Base-by-base conservation (phyloP, 306 rosid species). In the Alnus rubra region DNA sequence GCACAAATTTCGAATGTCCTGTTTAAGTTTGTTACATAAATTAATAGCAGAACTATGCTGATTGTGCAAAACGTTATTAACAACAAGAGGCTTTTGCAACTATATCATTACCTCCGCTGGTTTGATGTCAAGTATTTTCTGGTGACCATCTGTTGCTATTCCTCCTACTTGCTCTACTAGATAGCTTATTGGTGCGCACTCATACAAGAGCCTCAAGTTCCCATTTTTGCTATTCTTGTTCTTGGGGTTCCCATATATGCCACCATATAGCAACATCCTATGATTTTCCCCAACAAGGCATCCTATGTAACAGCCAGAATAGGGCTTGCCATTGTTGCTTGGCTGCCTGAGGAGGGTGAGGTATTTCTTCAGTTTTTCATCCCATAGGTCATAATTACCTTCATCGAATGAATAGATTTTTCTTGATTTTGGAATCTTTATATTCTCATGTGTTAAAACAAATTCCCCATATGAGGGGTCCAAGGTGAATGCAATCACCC, bases 121-220 rank as follows among this genome's bases (percentile, higher is more conserved):
- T 37, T 77, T 42, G 77, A 85, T 85, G 37, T 79, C 86, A 49
- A 85, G 82, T 28, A 85, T 82, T 68, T 82, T 76, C 64, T 42
- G 79, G 19, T 50, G 76, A 67, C 88, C 88, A 33, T 85, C 84
- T 13, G 60, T 82, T 39, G 86, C 86, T 70, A 58, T 76, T 54
- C 88, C 88, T n/a, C 88, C 88, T 1, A 84, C 88, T 72, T 85
- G 88, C 52, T 85, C 86, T 3, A 82, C 67, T 30, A 85, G 59
- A 63, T 82, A 85, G 81, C 88, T 85, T 86, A 85, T 85, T 31
- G 86, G 88, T n/a, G 86, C 86, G 48, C 88, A 85, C 71, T 85
- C 88, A 8, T 85, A 79, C 77, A 85, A 54, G 45, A 85, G 75
- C 76, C 86, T 82, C 59, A 85, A 18, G 58, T 85, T 85, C 23